These are phyloP conservation scores for Warburgia ugandensis DNA, from an alignment of 164 flowering plant genomes.

Conservation along the genomic window DNA sequence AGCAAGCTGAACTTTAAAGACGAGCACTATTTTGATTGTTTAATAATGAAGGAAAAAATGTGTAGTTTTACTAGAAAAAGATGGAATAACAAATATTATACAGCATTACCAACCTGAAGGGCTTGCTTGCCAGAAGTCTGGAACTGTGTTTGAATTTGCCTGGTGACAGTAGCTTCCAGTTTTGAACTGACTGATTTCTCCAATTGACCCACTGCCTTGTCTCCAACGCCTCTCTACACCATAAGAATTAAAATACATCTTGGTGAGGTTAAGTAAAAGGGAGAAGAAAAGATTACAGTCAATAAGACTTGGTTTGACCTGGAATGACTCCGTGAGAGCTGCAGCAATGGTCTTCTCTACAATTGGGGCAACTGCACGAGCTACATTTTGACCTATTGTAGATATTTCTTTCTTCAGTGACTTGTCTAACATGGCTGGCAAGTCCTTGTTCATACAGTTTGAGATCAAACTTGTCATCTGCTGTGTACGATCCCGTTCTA, in stretches of 20 bases:
- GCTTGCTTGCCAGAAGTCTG: slow-evolving; percentile 92
- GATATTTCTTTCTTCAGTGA: slow-evolving; percentile 73
- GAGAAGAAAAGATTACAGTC: background rate
- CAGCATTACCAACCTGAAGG: slow-evolving; percentile 62
- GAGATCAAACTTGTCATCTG: slow-evolving; percentile 47
- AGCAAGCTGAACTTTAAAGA: too few relatives aligned
- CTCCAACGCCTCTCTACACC: slow-evolving; percentile 87
- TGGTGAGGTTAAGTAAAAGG: background rate
- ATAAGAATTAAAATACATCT: slow-evolving; percentile 11
- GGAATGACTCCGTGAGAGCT: slow-evolving; percentile 66
- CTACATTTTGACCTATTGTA: slow-evolving; percentile 58
- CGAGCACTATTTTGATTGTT: too few relatives aligned
- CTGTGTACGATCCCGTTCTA: slow-evolving; percentile 54
- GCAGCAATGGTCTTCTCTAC: slow-evolving; percentile 73
- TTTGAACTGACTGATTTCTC: slow-evolving; percentile 76
- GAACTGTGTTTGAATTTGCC: slow-evolving; percentile 90
- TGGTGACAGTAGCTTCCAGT: slow-evolving; percentile 75
- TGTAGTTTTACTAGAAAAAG: too few relatives aligned
- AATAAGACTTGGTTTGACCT: too few relatives aligned
- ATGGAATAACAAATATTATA: too few relatives aligned
- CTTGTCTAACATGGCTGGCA: slow-evolving; percentile 58
- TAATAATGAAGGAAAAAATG: too few relatives aligned
- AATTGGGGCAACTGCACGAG: slow-evolving; percentile 51
- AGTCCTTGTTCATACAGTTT: slow-evolving; percentile 62
- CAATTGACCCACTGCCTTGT: slow-evolving; percentile 80